phyloP scores from a whole-genome alignment of 805 yeast genomes.

The Myxozyma lipomycoides region DNA sequence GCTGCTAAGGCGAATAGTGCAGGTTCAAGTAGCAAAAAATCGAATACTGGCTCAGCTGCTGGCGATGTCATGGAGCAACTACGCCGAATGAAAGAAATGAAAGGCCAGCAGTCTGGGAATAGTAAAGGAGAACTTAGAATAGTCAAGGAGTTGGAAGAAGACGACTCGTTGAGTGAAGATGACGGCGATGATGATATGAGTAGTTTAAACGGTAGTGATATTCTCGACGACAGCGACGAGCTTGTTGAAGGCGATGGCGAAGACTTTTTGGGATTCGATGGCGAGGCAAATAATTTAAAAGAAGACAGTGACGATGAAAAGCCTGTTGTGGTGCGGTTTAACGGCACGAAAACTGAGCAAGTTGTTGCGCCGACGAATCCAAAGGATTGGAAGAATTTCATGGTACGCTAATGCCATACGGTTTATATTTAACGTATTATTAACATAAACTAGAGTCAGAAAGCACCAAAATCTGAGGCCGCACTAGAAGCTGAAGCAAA shows the following conservation, averaged over 20 bases:
- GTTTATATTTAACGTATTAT: neutral
- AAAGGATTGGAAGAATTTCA: constrained; percentile 32
- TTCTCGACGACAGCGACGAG: constrained; percentile 1
- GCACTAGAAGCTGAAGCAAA: constrained; percentile 11
- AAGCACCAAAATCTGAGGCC: constrained; percentile 35
- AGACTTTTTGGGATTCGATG: constrained; percentile 30
- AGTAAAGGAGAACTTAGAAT: neutral
- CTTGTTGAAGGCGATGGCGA: constrained; percentile 9
- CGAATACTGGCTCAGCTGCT: constrained; percentile 2
- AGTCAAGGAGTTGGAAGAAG: neutral
- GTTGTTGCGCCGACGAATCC: constrained; percentile 18
- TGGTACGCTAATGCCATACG: constrained; percentile 25
- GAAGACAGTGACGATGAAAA: constrained; percentile 30
- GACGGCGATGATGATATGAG: constrained; percentile 7
- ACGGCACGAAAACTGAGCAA: constrained; percentile 32
- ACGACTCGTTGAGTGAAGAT: constrained; percentile 1
- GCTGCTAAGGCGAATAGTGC: constrained; percentile 3
- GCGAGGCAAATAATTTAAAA: neutral
- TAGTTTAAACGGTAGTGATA: constrained; percentile 1
- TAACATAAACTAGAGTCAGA: constrained; percentile 17
- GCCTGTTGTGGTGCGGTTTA: constrained; percentile 37
- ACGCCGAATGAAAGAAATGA: constrained; percentile 10
- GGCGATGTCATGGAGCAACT: constrained; percentile 19
- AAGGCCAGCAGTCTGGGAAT: neutral
- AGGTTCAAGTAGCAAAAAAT: neutral